A percentile compares a stretch with the other conserved stretches of the same genome.
These are phyloP conservation scores for Amphibolis antarctica DNA, from an alignment of 106 monocot species.

Conservation along the genomic window DNA sequence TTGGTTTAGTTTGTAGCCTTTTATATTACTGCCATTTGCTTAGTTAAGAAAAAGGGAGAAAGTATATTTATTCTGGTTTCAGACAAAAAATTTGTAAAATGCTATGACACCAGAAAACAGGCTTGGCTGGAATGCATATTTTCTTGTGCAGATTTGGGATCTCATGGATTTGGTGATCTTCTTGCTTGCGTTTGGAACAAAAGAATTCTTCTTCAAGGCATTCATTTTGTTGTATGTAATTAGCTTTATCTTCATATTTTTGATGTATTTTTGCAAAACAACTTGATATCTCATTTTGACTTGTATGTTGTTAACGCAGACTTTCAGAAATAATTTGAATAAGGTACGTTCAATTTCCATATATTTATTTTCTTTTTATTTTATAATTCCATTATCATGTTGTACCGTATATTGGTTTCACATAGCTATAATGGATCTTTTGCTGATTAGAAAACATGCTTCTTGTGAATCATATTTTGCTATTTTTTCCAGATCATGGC, in stretches of 20 bases:
- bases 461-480: not conserved
- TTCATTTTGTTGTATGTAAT: conserved; percentile 89
- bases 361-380: not conserved
- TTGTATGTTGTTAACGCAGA: conserved; percentile 36
- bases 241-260: not conserved
- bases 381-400: not conserved
- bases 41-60: too few species aligned
- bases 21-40: too few species aligned
- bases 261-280: not conserved
- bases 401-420: not conserved
- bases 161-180: conserved; percentile 92
- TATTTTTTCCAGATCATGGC: conserved; percentile 63
- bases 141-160: conserved; percentile 46
- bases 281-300: not conserved
- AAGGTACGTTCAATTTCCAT: conserved; percentile 42
- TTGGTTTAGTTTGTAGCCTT: too few species aligned
- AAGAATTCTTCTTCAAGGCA: conserved; percentile 74
- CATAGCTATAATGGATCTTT: not conserved
- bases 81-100: not conserved
- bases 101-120: too few species aligned
- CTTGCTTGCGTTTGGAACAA: conserved; percentile 87
- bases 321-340: conserved; percentile 90
- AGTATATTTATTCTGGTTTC: too few species aligned
- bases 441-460: not conserved
- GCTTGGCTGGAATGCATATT: not conserved